These are phyloP conservation scores for Friedmanniomyces simplex DNA, from an alignment of 495 filamentous ascomycete genomes.

Conservation along the genomic window DNA sequence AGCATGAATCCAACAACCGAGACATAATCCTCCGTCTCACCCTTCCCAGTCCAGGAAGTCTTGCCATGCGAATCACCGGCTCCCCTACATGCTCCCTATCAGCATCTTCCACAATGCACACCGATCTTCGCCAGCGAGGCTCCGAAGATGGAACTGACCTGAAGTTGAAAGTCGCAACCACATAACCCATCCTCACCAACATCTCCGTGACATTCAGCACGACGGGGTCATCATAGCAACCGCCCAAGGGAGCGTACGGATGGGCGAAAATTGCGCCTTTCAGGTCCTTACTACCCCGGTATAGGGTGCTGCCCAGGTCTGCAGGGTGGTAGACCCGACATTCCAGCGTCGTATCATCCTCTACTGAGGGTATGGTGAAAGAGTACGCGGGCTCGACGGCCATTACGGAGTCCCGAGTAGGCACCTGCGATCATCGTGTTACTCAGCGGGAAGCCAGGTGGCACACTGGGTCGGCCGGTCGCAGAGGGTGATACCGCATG, in stretches of 20 bases:
- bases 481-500: too few relatives aligned
- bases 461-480: too few relatives aligned
- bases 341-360: constrained; percentile 63
- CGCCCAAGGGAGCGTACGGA: constrained; percentile 81
- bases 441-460: too few relatives aligned
- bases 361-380: constrained; percentile 73
- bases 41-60: constrained; percentile 75
- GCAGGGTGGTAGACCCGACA: constrained; percentile 73
- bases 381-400: constrained; percentile 45
- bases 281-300: constrained; percentile 28
- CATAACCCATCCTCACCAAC: constrained; percentile 54
- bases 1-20: constrained; percentile 69
- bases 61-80: constrained; percentile 61
- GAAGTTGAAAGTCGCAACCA: constrained; percentile 90
- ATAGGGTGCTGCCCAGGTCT: constrained; percentile 12
- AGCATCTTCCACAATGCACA: neutral
- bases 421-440: neutral
- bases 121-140: too few relatives aligned
- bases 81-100: constrained; percentile 51
- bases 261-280: constrained; percentile 76
- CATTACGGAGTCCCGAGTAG: neutral
- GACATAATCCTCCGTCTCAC: constrained; percentile 71
- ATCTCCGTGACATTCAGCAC: constrained; percentile 53
- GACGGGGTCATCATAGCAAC: constrained; percentile 71
- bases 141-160: constrained; percentile 43